Evolutionary conservation across 176 grass and related monocot genomes (phyloP).

Genomic region (Rhipidocladum racemiflorum): DNA sequence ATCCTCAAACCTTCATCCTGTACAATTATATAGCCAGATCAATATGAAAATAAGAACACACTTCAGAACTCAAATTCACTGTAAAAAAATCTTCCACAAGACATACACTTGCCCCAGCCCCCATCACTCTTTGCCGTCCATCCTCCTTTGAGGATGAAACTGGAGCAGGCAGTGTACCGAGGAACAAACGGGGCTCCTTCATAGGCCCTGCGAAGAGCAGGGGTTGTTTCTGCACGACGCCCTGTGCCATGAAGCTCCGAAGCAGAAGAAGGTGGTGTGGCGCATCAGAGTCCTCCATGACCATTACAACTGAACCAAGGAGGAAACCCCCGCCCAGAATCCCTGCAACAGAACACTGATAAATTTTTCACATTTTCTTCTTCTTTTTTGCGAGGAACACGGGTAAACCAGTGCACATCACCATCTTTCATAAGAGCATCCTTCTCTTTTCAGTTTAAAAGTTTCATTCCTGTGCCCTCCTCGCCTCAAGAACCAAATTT

Average conservation of each 20-base stretch:
- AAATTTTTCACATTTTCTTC: neutral
- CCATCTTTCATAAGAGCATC: neutral
- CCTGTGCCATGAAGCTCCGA: constrained; percentile 83
- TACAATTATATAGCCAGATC: constrained; percentile 16
- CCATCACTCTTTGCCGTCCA: constrained; percentile 16
- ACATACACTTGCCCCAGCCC: constrained; percentile 19
- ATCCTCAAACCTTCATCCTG: constrained; percentile 88
- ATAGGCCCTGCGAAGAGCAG: constrained; percentile 69
- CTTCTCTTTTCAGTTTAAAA: neutral
- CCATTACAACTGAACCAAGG: constrained; percentile 73
- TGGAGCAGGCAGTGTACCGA: constrained; percentile 70
- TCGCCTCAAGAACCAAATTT: neutral
- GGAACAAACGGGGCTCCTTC: constrained; percentile 66
- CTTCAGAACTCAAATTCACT: neutral
- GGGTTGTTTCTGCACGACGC: constrained; percentile 70
- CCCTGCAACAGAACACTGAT: constrained; percentile 23
- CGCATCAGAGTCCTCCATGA: constrained; percentile 85
- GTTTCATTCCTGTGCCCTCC: neutral
- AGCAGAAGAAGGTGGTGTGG: constrained; percentile 88
- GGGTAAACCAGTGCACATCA: neutral
- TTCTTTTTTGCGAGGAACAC: neutral
- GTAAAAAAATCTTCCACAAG: neutral
- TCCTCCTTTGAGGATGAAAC: constrained; percentile 60
- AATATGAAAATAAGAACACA: neutral
- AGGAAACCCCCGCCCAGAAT: constrained; percentile 85